Conservation (phyloP, 768 basidiomycete genomes). For the Royoungia palumana region DNA sequence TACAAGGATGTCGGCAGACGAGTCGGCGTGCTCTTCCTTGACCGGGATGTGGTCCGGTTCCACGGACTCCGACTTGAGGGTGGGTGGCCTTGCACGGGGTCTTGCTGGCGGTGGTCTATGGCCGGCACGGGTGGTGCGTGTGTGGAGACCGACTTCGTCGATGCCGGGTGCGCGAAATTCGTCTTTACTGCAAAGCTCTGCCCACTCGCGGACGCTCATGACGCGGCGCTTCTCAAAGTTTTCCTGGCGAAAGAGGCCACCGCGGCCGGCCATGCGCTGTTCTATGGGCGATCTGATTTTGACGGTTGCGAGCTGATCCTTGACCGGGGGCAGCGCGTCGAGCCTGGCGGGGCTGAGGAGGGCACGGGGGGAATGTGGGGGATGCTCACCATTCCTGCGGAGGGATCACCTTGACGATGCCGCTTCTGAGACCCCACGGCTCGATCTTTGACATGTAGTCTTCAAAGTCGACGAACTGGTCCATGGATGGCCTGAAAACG, state of each 20-base stretch:
- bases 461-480: conserved; percentile 91
- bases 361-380: background rate
- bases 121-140: conserved; percentile 36
- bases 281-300: conserved; percentile 90
- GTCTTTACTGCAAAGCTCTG: conserved; percentile 67
- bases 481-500: conserved; percentile 92
- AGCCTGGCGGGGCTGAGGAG: conserved; percentile 46
- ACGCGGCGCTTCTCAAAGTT: conserved; percentile 85
- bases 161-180: conserved; percentile 74
- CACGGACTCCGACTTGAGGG: conserved; percentile 38
- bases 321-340: conserved; percentile 66
- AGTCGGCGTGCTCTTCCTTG: conserved; percentile 45
- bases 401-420: conserved; percentile 95
- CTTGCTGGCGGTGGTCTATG: conserved; percentile 34
- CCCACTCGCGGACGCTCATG: conserved; percentile 88
- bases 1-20: conserved; percentile 2
- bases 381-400: conserved; percentile 83
- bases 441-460: conserved; percentile 83
- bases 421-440: conserved; percentile 85
- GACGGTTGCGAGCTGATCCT: conserved; percentile 65
- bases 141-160: conserved; percentile 59
- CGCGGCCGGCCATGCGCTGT: conserved; percentile 85
- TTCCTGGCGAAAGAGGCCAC: conserved; percentile 84
- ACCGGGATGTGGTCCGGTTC: conserved; percentile 40
- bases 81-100: conserved; percentile 42